phyloP scores from a whole-genome alignment of 2,329 filamentous ascomycete species.

The Fusarium graminum region DNA sequence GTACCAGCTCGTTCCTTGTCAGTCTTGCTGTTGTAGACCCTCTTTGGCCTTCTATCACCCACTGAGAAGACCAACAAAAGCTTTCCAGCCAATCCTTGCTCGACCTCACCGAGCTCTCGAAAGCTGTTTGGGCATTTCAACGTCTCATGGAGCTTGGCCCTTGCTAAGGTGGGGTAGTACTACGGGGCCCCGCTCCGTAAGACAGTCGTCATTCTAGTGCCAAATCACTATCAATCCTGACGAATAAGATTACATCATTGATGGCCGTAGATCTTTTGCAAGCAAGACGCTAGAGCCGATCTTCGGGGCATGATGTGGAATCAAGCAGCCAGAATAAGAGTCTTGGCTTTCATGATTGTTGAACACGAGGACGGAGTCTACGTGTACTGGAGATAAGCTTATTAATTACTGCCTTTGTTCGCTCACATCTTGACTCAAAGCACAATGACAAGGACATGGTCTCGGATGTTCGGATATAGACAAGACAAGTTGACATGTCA shows the following conservation, averaged over 20 bases:
- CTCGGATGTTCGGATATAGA: neutral
- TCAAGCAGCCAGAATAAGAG: conserved; percentile 4
- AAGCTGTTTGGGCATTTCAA: conserved; percentile 34
- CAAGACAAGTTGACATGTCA: neutral
- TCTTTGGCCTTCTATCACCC: conserved; percentile 5
- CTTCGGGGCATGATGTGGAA: conserved; percentile 38
- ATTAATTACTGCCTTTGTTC: neutral
- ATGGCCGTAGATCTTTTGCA: neutral
- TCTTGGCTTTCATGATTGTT: neutral
- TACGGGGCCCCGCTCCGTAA: conserved; percentile 40
- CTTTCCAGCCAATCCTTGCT: conserved; percentile 33
- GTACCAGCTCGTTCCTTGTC: conserved; percentile 18
- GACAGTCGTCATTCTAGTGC: conserved; percentile 45
- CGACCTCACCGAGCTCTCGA: conserved; percentile 24
- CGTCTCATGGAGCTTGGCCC: conserved; percentile 24
- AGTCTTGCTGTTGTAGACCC: conserved; percentile 8
- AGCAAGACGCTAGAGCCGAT: conserved; percentile 27
- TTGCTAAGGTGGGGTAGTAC: conserved; percentile 38
- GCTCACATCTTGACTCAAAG: too few relatives aligned
- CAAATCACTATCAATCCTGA: conserved; percentile 37
- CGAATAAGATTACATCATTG: conserved; percentile 49
- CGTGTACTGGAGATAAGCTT: neutral
- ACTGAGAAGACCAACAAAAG: conserved; percentile 4
- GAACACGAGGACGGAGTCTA: neutral
- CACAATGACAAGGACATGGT: neutral